Evolutionary conservation across 192 early-diverging fungal genomes (phyloP).

Genomic region (Funneliformis geosporum): DNA sequence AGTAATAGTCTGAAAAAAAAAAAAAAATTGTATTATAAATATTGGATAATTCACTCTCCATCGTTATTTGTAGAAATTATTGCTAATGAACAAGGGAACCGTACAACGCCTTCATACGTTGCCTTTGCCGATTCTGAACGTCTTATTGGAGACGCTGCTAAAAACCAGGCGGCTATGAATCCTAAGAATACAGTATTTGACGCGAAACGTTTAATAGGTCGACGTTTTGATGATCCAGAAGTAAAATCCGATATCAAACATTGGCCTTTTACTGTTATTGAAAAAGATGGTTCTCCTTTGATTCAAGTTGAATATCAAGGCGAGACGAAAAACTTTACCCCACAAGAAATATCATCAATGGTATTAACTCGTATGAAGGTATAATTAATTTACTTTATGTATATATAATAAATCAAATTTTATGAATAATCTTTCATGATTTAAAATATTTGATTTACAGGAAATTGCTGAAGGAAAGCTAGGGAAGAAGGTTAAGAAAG

Average conservation of each 20-base stretch:
- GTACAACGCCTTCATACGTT: constrained; percentile 85
- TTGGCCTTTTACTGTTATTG: constrained; percentile 83
- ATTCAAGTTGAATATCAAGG: constrained; percentile 84
- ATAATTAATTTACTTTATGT: background rate
- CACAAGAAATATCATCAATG: constrained; percentile 97
- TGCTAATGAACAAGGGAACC: constrained; percentile 90
- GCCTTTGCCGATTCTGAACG: constrained; percentile 80
- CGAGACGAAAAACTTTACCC: constrained; percentile 77
- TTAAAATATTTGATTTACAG: background rate
- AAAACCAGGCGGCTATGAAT: constrained; percentile 91
- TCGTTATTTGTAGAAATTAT: constrained; percentile 57
- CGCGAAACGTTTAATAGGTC: constrained; percentile 89
- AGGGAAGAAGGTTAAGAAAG: constrained; percentile 81
- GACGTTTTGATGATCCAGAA: constrained; percentile 80
- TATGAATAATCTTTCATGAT: too few species aligned
- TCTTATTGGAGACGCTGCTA: constrained; percentile 85
- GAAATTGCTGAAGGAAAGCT: constrained; percentile 81
- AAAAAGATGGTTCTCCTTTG: constrained; percentile 68
- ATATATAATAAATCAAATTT: background rate
- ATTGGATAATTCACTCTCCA: background rate
- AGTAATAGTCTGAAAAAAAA: background rate
- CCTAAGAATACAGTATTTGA: constrained; percentile 90
- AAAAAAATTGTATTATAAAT: background rate
- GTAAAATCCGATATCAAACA: constrained; percentile 81
- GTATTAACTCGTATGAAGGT: constrained; percentile 87